Evolutionary conservation across 2,329 filamentous ascomycete genomes (phyloP).

Genomic region (Ceratocystis colombiana): DNA sequence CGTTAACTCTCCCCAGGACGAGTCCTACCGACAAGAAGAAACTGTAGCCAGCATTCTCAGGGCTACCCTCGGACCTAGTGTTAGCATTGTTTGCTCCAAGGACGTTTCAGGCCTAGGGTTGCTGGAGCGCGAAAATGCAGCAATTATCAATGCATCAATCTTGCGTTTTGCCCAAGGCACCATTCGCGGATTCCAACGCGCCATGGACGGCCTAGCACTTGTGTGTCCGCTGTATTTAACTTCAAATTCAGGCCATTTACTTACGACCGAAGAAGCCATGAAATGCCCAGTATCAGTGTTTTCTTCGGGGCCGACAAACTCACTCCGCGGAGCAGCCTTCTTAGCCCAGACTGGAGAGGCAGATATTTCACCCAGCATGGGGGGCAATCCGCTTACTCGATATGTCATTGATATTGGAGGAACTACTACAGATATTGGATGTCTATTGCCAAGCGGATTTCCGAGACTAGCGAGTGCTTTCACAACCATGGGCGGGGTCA

Average conservation of each 20-base stretch:
- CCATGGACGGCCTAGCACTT: constrained; percentile 37
- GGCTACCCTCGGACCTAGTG: constrained; percentile 28
- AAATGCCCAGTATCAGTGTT: constrained; percentile 28
- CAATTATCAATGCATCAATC: constrained; percentile 45
- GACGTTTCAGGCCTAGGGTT: constrained; percentile 35
- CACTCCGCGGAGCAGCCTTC: constrained; percentile 29
- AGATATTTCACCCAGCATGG: constrained; percentile 6
- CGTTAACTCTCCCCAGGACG: constrained; percentile 50
- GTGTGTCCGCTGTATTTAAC: constrained; percentile 39
- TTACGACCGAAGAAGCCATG: constrained; percentile 28
- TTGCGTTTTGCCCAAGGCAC: constrained; percentile 40
- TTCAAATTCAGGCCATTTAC: constrained; percentile 39
- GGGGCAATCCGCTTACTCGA: constrained; percentile 26
- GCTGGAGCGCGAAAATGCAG: constrained; percentile 44
- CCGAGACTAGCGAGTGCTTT: constrained; percentile 28
- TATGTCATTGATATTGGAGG: constrained; percentile 29
- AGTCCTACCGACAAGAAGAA: constrained; percentile 43
- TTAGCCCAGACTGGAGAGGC: constrained; percentile 18
- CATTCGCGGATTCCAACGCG: constrained; percentile 38
- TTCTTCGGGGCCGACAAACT: constrained; percentile 29
- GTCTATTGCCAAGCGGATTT: constrained; percentile 28
- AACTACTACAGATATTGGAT: constrained; percentile 28
- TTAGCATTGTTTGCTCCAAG: constrained; percentile 31
- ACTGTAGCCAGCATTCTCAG: constrained; percentile 39
- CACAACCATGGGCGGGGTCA: constrained; percentile 28